These are phyloP conservation scores for Tricholoma saponaceum DNA, from an alignment of 768 basidiomycete species.

Conservation along the genomic window DNA sequence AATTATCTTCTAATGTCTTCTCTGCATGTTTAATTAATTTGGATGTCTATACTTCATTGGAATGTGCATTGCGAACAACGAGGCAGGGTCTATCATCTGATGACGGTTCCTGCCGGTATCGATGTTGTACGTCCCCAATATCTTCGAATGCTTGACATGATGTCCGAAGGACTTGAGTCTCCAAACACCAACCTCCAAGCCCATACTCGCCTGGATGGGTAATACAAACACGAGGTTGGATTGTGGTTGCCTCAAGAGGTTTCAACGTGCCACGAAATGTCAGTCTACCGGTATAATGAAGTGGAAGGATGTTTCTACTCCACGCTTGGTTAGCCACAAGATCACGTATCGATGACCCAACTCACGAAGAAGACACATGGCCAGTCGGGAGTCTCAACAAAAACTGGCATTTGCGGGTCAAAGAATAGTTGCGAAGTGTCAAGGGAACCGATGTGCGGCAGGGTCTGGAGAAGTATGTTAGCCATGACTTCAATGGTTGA, in stretches of 20 bases:
- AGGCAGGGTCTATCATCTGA: slow-evolving; percentile 25
- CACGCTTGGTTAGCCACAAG: neutral
- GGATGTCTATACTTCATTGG: slow-evolving; percentile 19
- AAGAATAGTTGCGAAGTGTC: slow-evolving; percentile 67
- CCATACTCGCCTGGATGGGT: slow-evolving; percentile 60
- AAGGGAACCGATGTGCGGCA: slow-evolving; percentile 52
- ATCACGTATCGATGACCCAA: neutral
- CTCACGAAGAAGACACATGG: slow-evolving; percentile 10
- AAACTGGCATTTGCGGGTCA: slow-evolving; percentile 56
- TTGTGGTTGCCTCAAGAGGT: slow-evolving; percentile 39
- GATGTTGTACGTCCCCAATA: slow-evolving; percentile 19
- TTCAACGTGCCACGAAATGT: slow-evolving; percentile 57
- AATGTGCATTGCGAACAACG: slow-evolving; percentile 25
- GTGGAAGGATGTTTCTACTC: slow-evolving; percentile 39
- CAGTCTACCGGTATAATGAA: slow-evolving; percentile 63
- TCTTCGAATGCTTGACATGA: neutral
- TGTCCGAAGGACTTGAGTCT: slow-evolving; percentile 55
- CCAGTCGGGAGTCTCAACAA: slow-evolving; percentile 41
- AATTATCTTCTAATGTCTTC: neutral
- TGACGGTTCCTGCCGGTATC: slow-evolving; percentile 32
- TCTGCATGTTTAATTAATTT: slow-evolving; percentile 2
- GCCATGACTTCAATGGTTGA: neutral
- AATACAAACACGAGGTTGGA: slow-evolving; percentile 56
- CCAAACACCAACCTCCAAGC: slow-evolving; percentile 65
- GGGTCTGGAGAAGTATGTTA: slow-evolving; percentile 36